Base-by-base conservation (phyloP, 2,329 filamentous ascomycete species). In the Myotisia sp. region DNA sequence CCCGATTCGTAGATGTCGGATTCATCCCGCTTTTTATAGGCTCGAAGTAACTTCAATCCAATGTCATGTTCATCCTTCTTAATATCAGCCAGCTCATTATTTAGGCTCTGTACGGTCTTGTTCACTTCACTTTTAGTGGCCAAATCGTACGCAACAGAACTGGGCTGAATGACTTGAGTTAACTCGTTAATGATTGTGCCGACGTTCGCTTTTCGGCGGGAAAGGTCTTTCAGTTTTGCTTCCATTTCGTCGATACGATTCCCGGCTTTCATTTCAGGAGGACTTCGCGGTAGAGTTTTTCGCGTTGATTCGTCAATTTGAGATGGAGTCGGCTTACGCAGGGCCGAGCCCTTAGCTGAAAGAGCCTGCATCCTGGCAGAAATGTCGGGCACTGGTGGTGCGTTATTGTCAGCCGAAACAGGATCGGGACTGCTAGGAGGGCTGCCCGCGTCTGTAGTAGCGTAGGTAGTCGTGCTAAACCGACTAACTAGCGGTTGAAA, bases 51-150 rank as follows among this genome's bases (percentile, higher is more conserved):
- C 54, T 76, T 77, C 47, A 90, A 59, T 1, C 82, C 82, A 26
- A 86, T 59, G 37, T 90, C 80, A 49, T 87, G 79, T 55, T 85
- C 78, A 54, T 87, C 76, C 42, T 74, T 68, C 54, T 74, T 70
- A 17, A 90, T 71, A 42, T 85, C 79, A 3, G 76, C 70, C 22
- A 87, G 65, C 52, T 86, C 79, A 33, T 59, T 57, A 38, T 70
- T 68, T 33, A 86, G 62, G 14, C 62, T 66, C 42, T 76, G 71
- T 0, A 90, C 73, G 50, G 79, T 83, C 47, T 58, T 62, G 49
- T 70, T 70, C 42, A 71, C 68, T 38, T 66, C 62, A 16, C 64
- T 60, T 24, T 64, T 58, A 35, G 66, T 67, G 44, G 81, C 75
- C 32, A 79, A 70, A 6, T 74, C 67, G 46, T 76, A 77, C 19